Base-by-base conservation (phyloP, 192 early-diverging fungal species). In the Phycomyces nitens region DNA sequence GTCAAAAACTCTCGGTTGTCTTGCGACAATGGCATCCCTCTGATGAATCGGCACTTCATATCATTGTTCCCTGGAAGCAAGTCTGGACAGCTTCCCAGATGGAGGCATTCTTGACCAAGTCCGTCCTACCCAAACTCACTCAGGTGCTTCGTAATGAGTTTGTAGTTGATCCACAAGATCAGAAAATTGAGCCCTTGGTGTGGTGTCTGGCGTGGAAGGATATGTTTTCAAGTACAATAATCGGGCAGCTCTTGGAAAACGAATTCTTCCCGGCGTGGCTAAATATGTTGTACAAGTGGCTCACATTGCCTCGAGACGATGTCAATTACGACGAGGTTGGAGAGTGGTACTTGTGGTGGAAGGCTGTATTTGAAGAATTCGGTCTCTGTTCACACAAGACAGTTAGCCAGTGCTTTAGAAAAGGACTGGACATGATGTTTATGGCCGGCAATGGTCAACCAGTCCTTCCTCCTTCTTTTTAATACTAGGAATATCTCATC, bases 231-330 rank as follows among this genome's bases (percentile, higher is more conserved):
- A 61, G 64, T 24, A 74, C 73, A 0, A 63, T 86, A 0, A 74
- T 92, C 43, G 75, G 75, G 11, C 79, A 86, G 58, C 60, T 92
- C 27, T 52, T 92, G 5, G 85, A 86, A 53, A 86, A 84, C 40
- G 91, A 92, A 58, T 89, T 95, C 58, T 94, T 94, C 63, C 82
- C 85, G 12, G 84, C 88, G 58, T 95, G 93, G 92, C 76, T 86
- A 10, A 57, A 79, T 55, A 80, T 83, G 6, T 74, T 94, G 7
- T 84, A 86, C 69, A 55, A 73, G 27, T 95, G 92, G 92, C 77
- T 94, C 7, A 76, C 73, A 5, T 9, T 66, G 0, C 56, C 68
- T 43, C 59, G 49, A 0, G 72, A 78, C 24, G 66, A 79, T 11
- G 75, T 80, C 8, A 79, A 80, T 54, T 79, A 72, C 51, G 84